Base-by-base conservation (phyloP, 345 rosid species). In the Microthlaspi erraticum region DNA sequence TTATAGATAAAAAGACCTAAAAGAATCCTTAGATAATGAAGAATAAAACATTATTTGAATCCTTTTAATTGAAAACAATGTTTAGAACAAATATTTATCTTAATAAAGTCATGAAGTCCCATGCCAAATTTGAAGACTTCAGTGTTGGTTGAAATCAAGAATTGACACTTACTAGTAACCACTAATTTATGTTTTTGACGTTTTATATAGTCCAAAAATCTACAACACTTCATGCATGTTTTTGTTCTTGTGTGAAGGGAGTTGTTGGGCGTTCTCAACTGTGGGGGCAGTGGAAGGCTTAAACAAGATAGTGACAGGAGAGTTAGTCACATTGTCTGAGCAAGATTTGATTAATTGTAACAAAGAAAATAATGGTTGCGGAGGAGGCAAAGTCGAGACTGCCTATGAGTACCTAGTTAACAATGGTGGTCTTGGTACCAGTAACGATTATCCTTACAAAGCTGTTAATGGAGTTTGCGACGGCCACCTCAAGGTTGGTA, bases 211-310 rank as follows among this genome's bases (percentile, higher is more conserved):
- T 23, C 58, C 37, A 29, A 53, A 23, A n/a, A 38, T 53, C n/a
- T n/a, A 31, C 23, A 2, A 53, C 7, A 57, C 29, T 61, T 56
- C 33, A 74, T 66, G 62, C 16, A 59, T 50, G 29, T 14, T 36
- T 36, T 73, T 48, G 12, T 59, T 60, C 3, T 59, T 10, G 14
- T 55, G 8, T 69, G 18, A 84, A 88, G 96, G 88, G 68, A 83
- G 93, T 71, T 93, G 97, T 54, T 90, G 98, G 98, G 98, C 97
- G 0, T 93, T 93, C 62, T 88, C 98, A 1, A 85, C 96, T 0
- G 87, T 88, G 44, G 93, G 89, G 13, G 92, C 94, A 1, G 77
- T 90, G 4, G 92, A 93, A 79, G 87, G 97, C 56, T 77, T 90
- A 78, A 81, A 82, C 84, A 74, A 84, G 71, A 82, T 93, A 14